These are phyloP conservation scores for Fraxinus pennsylvanica DNA, from an alignment of 257 asterid genomes.

Conservation along the genomic window DNA sequence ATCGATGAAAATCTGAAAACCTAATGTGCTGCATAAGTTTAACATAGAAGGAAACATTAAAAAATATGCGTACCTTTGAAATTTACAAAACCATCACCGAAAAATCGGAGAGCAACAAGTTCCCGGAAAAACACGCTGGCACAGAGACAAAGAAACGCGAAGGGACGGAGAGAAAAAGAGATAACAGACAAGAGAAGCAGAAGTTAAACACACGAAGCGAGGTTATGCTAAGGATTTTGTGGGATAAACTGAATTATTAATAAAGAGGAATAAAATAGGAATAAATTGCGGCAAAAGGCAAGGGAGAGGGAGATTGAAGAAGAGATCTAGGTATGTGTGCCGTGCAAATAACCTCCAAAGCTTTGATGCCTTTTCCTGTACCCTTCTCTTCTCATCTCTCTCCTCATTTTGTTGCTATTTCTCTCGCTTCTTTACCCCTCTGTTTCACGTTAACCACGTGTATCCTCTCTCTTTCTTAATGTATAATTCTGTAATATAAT, in stretches of 20 bases:
- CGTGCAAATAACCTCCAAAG: conserved; percentile 84
- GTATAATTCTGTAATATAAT: neutral
- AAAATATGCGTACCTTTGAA: conserved; percentile 38
- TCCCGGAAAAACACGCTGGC: neutral
- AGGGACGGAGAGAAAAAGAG: neutral
- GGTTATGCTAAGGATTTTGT: conserved; percentile 18
- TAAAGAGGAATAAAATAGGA: conserved; percentile 45
- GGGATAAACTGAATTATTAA: conserved; percentile 37
- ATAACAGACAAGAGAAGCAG: conserved; percentile 11
- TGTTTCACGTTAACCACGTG: conserved; percentile 85
- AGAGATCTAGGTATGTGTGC: conserved; percentile 96
- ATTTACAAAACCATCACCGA: conserved; percentile 26
- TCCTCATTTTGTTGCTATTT: conserved; percentile 36
- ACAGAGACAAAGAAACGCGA: conserved; percentile 11
- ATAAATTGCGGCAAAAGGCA: conserved; percentile 85
- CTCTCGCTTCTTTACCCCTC: conserved; percentile 53
- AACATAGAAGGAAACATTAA: conserved; percentile 16
- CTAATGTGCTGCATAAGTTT: conserved; percentile 28
- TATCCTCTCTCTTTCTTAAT: conserved; percentile 24
- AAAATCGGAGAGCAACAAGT: conserved; percentile 25
- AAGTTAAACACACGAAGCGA: conserved; percentile 8
- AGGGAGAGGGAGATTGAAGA: conserved; percentile 57
- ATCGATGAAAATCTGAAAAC: conserved; percentile 31
- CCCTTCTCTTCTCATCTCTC: conserved; percentile 23
- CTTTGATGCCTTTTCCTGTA: conserved; percentile 30